Base-by-base conservation (phyloP, 768 basidiomycete species). In the Naematelia encephala region DNA sequence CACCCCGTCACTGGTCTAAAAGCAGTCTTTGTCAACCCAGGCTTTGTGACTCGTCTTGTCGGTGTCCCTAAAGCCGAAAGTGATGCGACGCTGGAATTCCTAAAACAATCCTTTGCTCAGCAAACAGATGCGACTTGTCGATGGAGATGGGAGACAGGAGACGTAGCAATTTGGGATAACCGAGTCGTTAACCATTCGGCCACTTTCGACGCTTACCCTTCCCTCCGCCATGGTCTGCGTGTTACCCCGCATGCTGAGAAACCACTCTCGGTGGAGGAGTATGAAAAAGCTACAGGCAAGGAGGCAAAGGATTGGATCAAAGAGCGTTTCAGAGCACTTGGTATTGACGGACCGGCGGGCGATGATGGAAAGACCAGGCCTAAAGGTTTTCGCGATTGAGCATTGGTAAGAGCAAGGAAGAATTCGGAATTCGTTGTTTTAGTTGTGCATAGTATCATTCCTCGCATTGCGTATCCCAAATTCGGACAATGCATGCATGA, bases 91-190 rank as follows among this genome's bases (percentile, higher is more conserved):
- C 78, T 91, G 50, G 76, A 75, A 30, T 86, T 90, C 77, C 79
- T 91, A 55, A 89, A 86, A 81, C 82, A 79, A 67, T 84, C 86
- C 68, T 85, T 90, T 66, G 81, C 82, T 23, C 71, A 73, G 47
- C 71, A 73, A 55, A 72, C 63, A 19, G 67, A 72, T 48, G 70
- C 68, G 11, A 72, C 70, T 8, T 54, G 60, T 27, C 45, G 68
- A 29, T 72, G 70, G 70, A 60, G 66, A 51, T 90, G 89, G 89
- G 82, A 86, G 71, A 79, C 81, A 34, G 84, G 89, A 70, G 86
- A 87, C 43, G 79, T 90, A 53, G 89, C 88, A n/a, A 80, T 90
- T 73, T 91, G 90, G 89, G 88, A 91, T 69, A 90, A 90, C 76
- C 81, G 89, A 75, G 53, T 88, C 59, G 85, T 86, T 42, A 87